Evolutionary conservation across 805 yeast genomes (phyloP).

Genomic region (Blastobotrys mokoenaii): DNA sequence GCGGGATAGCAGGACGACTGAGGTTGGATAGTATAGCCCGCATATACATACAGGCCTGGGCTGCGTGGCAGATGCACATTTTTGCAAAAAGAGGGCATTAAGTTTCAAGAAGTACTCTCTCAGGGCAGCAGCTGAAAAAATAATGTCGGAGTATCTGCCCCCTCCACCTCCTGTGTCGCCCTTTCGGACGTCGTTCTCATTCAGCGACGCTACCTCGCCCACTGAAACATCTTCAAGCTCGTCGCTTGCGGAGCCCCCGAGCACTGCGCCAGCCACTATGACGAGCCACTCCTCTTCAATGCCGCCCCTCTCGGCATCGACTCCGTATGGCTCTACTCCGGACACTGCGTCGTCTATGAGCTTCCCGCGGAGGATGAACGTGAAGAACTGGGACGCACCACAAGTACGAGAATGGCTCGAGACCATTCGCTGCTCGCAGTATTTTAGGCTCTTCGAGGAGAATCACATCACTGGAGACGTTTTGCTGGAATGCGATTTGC

Average conservation of each 20-base stretch:
- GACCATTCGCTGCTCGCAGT: constrained; percentile 23
- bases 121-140: no score
- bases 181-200: constrained; percentile 17
- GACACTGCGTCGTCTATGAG: neutral
- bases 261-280: constrained; percentile 5
- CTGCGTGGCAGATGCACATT: neutral
- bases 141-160: constrained; percentile 16
- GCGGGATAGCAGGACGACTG: no score
- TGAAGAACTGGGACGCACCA: constrained; percentile 21
- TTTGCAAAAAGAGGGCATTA: neutral
- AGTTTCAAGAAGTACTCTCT: neutral
- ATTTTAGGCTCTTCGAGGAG: constrained; percentile 25
- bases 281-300: neutral
- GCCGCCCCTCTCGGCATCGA: neutral
- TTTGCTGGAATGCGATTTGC: constrained; percentile 51
- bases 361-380: no score
- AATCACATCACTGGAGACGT: constrained; percentile 52
- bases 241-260: constrained; percentile 2
- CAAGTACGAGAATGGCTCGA: constrained; percentile 28
- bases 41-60: neutral
- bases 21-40: no score
- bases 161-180: constrained; percentile 24
- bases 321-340: constrained; percentile 1
- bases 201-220: constrained; percentile 7
- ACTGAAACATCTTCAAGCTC: constrained; percentile 4